Evolutionary conservation across 352 stramenopile species (phyloP), one percentile per base, ranked within the genome.

Genomic region (Globisporangium okanoganense): DNA sequence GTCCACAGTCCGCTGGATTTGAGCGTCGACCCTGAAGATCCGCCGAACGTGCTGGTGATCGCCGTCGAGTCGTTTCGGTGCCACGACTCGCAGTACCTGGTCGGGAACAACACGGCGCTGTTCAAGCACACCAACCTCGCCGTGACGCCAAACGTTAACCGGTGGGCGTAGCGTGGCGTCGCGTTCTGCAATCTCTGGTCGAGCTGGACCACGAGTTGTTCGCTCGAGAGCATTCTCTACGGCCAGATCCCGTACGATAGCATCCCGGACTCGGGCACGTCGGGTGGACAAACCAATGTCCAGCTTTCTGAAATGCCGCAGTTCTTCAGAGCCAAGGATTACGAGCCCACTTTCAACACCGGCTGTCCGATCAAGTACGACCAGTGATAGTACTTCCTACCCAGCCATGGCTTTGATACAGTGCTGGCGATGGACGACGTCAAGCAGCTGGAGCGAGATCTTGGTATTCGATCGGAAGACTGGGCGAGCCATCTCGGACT

Each of bases 121-220:
- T 27, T 51, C 22, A 58, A 67, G 40, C 33, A 67, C 45, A 53
- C 69, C 8, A 79, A 86, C 56, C 24, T 88, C 57, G 77, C 72
- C 0, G 53, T 86, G 2, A 85, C 76, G 4, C 76, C 74, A 0
- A 67, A 78, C 12, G 86, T 86, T 18, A 74, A 88, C 33, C 57
- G 54, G 38, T 88, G 73, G 68, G 74, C 78, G 2, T 72, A 72
- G 22, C 70, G 72, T 5, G 75, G 75, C 27, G 60, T 88, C 9
- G 72, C 74, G 1, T 77, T 88, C 52, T 66, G 52, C 10, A 88
- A 86, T 36, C 64, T 86, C 43, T 88, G 79, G 76, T 88, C 79
- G 10, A 86, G 75, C 47, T 86, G 70, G 68, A 55, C 67, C 13
- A 86, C 79, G 16, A 88, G 76, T 67, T 74, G 79, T 2, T 85